Base-by-base conservation (phyloP, 2,329 filamentous ascomycete genomes). In the Botrytis hyacinthi region DNA sequence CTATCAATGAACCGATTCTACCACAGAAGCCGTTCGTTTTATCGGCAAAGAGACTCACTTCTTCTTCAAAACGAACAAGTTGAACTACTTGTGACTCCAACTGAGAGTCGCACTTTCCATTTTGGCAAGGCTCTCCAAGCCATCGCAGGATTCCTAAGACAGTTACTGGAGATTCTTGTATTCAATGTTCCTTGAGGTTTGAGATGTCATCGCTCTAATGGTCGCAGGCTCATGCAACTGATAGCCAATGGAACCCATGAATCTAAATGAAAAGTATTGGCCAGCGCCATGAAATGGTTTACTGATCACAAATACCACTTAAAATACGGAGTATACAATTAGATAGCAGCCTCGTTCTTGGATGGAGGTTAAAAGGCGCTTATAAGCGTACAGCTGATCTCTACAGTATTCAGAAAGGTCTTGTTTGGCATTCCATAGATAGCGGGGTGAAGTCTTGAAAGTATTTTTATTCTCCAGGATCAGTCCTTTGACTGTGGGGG, bases 341-440 rank as follows among this genome's bases (percentile, higher is more conserved):
- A n/a, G 37, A 37, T 57, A 20, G n/a, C 48, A 69, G 66, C 66
- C 66, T 69, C 29, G 66, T 57, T 42, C 37, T 57, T 69, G 18
- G 35, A 59, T 32, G 37, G 26, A 69, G 66, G 66, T 69, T 57
- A 37, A 32, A 63, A 42, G 37, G 18, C 29, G 10, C 37, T 42
- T 48, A 16, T 69, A n/a, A 69, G 35, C 40, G n/a, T 32, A 57
- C n/a, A 69, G n/a, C 26, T 57, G 35, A 57, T 59, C 18, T 57
- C 14, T 57, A n/a, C 26, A 69, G 48, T 57, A 32, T 44, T 42
- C 40, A 37, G 5, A 32, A 57, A 57, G 37, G 48, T 32, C 10
- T 37, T 44, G 40, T 69, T 57, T 42, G 66, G 12, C 18, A 57
- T 57, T 59, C 44, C n/a, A 26, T 69, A n/a, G 37, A 54, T 40